Conservation (phyloP, 257 asterid species). For the Jacaranda mimosifolia region DNA sequence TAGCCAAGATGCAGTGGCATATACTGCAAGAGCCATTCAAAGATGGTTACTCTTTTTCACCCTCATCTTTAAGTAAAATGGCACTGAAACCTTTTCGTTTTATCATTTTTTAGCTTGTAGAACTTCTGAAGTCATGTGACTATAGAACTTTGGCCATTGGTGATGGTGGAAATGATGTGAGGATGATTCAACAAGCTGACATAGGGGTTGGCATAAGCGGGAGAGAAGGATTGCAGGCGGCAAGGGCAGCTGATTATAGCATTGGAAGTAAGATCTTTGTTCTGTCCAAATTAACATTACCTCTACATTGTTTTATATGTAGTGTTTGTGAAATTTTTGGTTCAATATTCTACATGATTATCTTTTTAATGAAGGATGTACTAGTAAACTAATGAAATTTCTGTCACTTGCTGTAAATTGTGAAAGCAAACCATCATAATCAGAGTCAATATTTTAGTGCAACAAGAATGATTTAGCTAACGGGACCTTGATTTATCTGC, state of each 20-base stretch:
- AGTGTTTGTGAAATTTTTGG: constrained; percentile 19
- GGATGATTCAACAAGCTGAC: constrained; percentile 99
- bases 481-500: neutral
- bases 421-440: constrained; percentile 18
- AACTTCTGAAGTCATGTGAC: constrained; percentile 89
- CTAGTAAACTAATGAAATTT: neutral
- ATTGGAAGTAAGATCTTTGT: constrained; percentile 82
- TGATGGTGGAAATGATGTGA: constrained; percentile 99
- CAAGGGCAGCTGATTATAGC: constrained; percentile 99
- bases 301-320: constrained; percentile 26
- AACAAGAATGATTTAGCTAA: constrained; percentile 19
- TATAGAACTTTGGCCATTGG: constrained; percentile 99
- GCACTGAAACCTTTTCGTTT: constrained; percentile 17
- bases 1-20: constrained; percentile 27
- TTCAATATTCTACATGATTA: neutral
- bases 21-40: constrained; percentile 18
- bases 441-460: constrained; percentile 14
- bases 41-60: constrained; percentile 24
- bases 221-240: constrained; percentile 99
- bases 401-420: neutral
- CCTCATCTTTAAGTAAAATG: constrained; percentile 25
- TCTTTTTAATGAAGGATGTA: constrained; percentile 7
- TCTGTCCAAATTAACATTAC: constrained; percentile 19
- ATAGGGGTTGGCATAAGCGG: constrained; percentile 99
- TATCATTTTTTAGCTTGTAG: constrained; percentile 74